A percentile compares a stretch with the other conserved stretches of the same genome.
These are phyloP conservation scores for Fusarium temperatum DNA, from an alignment of 2,329 filamentous ascomycete species.

Conservation along the genomic window DNA sequence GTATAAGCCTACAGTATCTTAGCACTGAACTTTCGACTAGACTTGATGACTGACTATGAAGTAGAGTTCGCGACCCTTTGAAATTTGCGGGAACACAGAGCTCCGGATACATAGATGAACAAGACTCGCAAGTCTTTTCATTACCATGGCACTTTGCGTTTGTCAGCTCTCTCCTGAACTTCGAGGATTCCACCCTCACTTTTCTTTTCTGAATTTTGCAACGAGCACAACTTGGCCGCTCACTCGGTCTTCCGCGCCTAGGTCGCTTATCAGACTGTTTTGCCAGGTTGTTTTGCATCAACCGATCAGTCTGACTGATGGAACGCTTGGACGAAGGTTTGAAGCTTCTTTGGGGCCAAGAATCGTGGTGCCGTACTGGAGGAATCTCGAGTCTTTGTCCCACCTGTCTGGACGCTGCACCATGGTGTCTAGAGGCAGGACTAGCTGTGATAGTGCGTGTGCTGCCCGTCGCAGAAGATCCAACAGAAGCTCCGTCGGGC, in stretches of 20 bases:
- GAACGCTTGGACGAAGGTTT: neutral
- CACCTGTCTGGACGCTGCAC: rapidly evolving
- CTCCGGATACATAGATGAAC: neutral
- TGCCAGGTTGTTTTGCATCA: neutral
- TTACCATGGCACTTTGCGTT: neutral
- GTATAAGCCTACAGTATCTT: neutral
- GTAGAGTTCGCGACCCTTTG: neutral
- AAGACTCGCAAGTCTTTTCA: neutral
- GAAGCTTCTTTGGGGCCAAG: too few species aligned
- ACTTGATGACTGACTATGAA: neutral
- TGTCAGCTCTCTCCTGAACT: rapidly evolving
- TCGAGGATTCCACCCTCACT: rapidly evolving
- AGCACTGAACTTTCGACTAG: rapidly evolving
- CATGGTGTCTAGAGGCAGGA: neutral
- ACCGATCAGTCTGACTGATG: rapidly evolving
- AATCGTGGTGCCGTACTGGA: neutral
- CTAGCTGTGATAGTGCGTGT: neutral
- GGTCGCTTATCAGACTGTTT: neutral
- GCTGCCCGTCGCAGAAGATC: neutral
- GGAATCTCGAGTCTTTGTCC: neutral
- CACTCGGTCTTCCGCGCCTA: neutral
- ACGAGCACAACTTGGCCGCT: neutral
- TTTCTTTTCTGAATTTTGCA: neutral
- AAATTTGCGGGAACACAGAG: neutral
- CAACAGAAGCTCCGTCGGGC: neutral